Evolutionary conservation across 257 asterid genomes (phyloP), one percentile per base, ranked within the genome.

Genomic region (Datura wrightii): DNA sequence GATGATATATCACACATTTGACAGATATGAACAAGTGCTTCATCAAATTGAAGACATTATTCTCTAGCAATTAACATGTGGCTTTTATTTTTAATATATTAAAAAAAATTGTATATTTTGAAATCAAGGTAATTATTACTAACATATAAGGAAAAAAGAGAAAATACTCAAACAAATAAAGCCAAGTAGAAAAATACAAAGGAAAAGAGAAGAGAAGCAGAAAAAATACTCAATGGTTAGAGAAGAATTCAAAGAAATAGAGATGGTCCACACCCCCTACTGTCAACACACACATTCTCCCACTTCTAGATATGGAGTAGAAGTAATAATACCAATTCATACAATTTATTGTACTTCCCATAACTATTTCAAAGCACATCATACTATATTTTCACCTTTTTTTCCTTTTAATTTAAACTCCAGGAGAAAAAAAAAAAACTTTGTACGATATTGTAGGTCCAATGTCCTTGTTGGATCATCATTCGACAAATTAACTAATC

Each of bases 111-210:
- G 7, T 24, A 10, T 41, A 16, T 69, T 67, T 69, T 14, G 3
- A 76, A 31, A 1, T 48, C 2, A 78, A 78, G 34, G 82, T 52
- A 78, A 78, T 14, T 24, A 42, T 71, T 71, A 69, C 52, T 7
- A 44, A 34, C 4, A 39, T 39, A 39, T 44, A n/a, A 16, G 62
- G 15, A 31, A 52, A 74, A 5, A 14, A 48, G 46, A 14, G 63
- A 24, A 48, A 74, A 78, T 78, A 52, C 82, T 78, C 24, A 16
- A 24, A 34, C 82, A 78, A 78, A 52, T 78, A 78, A 78, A 50
- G 82, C 82, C 82, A 78, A 52, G 82, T 78, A 78, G 48, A 78
- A 78, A 52, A 78, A 78, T 78, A 78, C 82, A 78, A 76, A 74
- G 18, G 11, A 71, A 72, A 48, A 54, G 60, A 63, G 53, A 69